Conservation (phyloP, 2,329 filamentous ascomycete genomes). For the Aspergillus latus region DNA sequence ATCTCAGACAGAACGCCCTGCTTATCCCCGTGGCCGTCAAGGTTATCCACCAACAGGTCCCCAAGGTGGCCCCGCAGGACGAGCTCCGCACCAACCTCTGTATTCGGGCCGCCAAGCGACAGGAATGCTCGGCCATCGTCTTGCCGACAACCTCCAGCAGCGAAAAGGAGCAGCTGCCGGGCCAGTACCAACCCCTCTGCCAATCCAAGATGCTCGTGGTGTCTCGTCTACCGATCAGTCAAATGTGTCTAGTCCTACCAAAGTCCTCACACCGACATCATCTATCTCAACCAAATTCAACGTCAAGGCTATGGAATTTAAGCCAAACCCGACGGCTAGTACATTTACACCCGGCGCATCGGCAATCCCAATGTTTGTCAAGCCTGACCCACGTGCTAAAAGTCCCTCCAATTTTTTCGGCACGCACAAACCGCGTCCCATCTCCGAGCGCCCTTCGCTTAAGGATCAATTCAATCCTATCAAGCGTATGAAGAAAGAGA, state of each 20-base stretch:
- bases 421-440: slow-evolving; percentile 68
- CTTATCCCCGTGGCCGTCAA: slow-evolving; percentile 48
- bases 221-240: slow-evolving; percentile 65
- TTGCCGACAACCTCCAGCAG: slow-evolving; percentile 54
- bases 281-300: slow-evolving; percentile 58
- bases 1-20: slow-evolving; percentile 47
- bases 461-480: slow-evolving; percentile 61
- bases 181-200: slow-evolving; percentile 54
- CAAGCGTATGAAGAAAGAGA: slow-evolving; percentile 69
- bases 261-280: slow-evolving; percentile 55
- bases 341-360: slow-evolving; percentile 71
- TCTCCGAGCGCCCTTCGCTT: slow-evolving; percentile 55
- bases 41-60: slow-evolving; percentile 49
- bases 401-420: slow-evolving; percentile 61
- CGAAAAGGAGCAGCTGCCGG: slow-evolving; percentile 46
- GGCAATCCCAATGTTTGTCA: slow-evolving; percentile 67
- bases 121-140: slow-evolving; percentile 51
- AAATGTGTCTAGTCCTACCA: slow-evolving; percentile 43
- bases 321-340: slow-evolving; percentile 76
- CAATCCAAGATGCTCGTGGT: slow-evolving; percentile 65
- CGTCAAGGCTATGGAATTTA: slow-evolving; percentile 71
- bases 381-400: slow-evolving; percentile 49
- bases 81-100: slow-evolving; percentile 44
- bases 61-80: slow-evolving; percentile 42
- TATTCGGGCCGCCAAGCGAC: slow-evolving; percentile 44